Evolutionary conservation across 2,329 filamentous ascomycete genomes (phyloP), one percentile per base, ranked within the genome.

Genomic region (Xylaria arbuscula): DNA sequence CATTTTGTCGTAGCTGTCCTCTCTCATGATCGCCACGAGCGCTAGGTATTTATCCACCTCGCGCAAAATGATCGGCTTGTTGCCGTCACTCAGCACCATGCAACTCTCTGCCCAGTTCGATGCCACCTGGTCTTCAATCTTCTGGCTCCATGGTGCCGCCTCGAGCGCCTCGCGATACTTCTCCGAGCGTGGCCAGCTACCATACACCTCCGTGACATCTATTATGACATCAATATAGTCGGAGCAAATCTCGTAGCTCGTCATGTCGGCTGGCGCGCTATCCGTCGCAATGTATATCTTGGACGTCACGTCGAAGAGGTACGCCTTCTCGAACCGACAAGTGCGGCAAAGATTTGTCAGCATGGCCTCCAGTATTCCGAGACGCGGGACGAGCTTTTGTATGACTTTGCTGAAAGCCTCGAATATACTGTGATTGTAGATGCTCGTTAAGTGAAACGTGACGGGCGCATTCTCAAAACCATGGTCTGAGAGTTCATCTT

Each of bases 211-310:
- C 34, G 93, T 96, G 62, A 98, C 92, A 79, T 99, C 96, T 67
- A 98, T 95, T 70, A 99, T 97, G 69, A 98, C 94, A 79, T 99
- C 96, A 74, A 99, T 98, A 79, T 97, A 98, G 79, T 99, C 96
- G 58, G 93, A 97, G 83, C 96, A 99, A 77, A 98, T 97, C 82
- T 98, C 96, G 80, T 99, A 99, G 78, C 93, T 95, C 50, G 93
- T 92, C 86, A 98, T 96, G 77, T 98, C 95, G 38, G 95, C 93
- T 0, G 95, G 95, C 47, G 93, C 92, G 36, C 92, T 96, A 79
- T 99, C 96, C 5, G 95, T 98, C 0, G 96, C 96, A 74, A 99
- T 97, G 83, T 99, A 99, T 70, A 99, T 97, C 83, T 99, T 99
- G 82, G 93, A 97, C 74, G 97, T 88, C 9, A 98, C 94, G 78